These are phyloP conservation scores for Aspergillus chevalieri DNA, from an alignment of 2,329 filamentous ascomycete genomes.

Conservation along the genomic window DNA sequence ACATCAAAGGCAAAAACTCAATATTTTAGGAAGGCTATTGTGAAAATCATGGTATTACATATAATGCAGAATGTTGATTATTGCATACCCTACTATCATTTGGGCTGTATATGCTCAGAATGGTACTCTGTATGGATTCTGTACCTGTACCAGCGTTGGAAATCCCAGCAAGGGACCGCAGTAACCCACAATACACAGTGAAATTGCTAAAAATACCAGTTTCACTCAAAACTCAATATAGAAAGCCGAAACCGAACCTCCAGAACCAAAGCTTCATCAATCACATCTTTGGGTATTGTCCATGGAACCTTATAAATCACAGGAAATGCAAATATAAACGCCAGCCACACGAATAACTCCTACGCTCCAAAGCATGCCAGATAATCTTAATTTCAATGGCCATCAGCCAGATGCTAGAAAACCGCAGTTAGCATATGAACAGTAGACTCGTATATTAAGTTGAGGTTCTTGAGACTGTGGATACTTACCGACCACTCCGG, in stretches of 20 bases:
- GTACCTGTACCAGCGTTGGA: too few relatives aligned
- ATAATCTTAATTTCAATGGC: conserved; percentile 17
- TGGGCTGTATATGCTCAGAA: too few relatives aligned
- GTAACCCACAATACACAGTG: too few relatives aligned
- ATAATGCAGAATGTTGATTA: too few relatives aligned
- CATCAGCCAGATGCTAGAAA: conserved; percentile 37
- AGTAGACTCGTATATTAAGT: background rate
- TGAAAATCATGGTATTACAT: background rate
- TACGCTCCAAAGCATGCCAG: background rate
- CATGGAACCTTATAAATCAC: background rate
- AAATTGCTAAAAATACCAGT: too few relatives aligned
- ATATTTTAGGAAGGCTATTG: too few relatives aligned
- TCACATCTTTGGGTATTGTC: conserved; percentile 11
- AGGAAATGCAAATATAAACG: conserved; percentile 4
- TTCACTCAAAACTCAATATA: too few relatives aligned
- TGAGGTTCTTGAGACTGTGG: background rate
- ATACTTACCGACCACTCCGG: conserved; percentile 74
- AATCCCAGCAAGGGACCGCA: too few relatives aligned
- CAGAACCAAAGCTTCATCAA: conserved; percentile 5
- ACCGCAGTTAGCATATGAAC: conserved; percentile 1
- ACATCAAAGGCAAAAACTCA: background rate
- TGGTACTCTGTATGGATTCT: too few relatives aligned
- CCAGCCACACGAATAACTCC: conserved; percentile 8
- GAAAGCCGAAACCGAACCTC: background rate
- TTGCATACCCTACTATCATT: too few relatives aligned